Conservation (phyloP, 1,139 yeast genomes). For the Maudiozyma humilis region DNA sequence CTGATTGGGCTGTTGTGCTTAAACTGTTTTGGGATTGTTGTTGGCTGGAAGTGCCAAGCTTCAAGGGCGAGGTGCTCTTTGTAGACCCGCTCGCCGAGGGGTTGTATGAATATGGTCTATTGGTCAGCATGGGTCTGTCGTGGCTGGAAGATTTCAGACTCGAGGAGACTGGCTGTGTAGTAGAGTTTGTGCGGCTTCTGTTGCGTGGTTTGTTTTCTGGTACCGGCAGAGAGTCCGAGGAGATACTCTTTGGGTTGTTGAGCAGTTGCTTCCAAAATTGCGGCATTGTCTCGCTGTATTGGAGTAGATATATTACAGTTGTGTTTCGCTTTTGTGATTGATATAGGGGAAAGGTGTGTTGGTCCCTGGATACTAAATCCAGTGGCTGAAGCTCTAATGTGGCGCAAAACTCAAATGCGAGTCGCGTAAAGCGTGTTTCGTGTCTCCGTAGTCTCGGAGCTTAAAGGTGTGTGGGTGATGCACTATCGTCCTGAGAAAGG, state of each 20-base stretch:
- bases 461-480: not conserved
- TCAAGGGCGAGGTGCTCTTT: constrained; percentile 3
- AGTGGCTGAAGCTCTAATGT: too few species aligned
- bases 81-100: constrained; percentile 2
- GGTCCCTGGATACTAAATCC: too few species aligned
- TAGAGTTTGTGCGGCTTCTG: not conserved
- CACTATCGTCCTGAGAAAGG: not conserved
- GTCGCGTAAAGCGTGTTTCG: too few species aligned
- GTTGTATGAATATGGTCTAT: constrained; percentile 13
- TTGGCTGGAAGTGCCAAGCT: too few species aligned
- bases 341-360: too few species aligned
- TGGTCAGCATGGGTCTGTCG: constrained; percentile 10
- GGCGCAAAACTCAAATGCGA: too few species aligned
- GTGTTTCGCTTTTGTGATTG: too few species aligned
- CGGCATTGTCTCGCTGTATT: constrained; percentile 9
- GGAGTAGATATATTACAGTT: too few species aligned
- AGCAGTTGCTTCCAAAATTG: constrained; percentile 37
- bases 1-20: not conserved
- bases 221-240: constrained; percentile 21
- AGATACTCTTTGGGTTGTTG: constrained; percentile 27
- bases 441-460: too few species aligned
- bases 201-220: not conserved
- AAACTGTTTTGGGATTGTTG: not conserved
- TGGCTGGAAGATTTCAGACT: not conserved
- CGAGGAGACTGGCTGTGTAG: not conserved